phyloP scores from a whole-genome alignment of 1,284 basidiomycete genomes.

The Mycena sp. region DNA sequence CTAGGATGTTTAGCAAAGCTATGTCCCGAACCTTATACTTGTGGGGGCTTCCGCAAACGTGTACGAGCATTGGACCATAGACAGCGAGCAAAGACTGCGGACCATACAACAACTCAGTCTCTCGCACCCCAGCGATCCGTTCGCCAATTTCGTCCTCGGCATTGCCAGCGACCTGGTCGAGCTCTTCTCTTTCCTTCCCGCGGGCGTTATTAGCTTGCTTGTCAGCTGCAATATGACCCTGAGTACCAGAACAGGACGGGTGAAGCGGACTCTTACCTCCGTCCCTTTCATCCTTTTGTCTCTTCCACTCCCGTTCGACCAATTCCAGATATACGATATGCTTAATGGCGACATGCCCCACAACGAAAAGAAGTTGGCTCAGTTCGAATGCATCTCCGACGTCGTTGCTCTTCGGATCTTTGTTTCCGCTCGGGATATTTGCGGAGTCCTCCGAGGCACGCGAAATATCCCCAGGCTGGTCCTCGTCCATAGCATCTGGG shows the following conservation, averaged over 20 bases:
- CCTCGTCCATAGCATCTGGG: slow-evolving; percentile 64
- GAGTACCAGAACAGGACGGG: slow-evolving; percentile 11
- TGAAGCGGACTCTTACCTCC: slow-evolving; percentile 61
- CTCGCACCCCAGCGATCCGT: slow-evolving; percentile 83
- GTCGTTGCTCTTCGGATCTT: slow-evolving; percentile 54
- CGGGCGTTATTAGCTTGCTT: slow-evolving; percentile 55
- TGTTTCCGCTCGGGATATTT: slow-evolving; percentile 32
- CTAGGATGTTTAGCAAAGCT: background rate
- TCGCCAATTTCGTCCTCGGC: slow-evolving; percentile 99
- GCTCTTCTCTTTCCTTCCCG: slow-evolving; percentile 84
- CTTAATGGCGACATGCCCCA: slow-evolving; percentile 97
- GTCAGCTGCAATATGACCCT: slow-evolving; percentile 53
- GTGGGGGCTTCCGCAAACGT: slow-evolving; percentile 90
- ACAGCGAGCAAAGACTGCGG: slow-evolving; percentile 84
- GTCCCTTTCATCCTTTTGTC: slow-evolving; percentile 91
- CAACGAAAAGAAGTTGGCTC: slow-evolving; percentile 92
- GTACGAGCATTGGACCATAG: slow-evolving; percentile 91
- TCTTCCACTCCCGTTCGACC: slow-evolving; percentile 97
- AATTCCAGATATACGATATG: slow-evolving; percentile 97
- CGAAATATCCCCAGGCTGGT: slow-evolving; percentile 39
- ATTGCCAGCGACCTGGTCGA: slow-evolving; percentile 97
- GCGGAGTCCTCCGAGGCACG: slow-evolving; percentile 30
- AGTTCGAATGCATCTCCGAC: slow-evolving; percentile 86
- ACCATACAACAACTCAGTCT: slow-evolving; percentile 90
- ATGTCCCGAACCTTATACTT: slow-evolving; percentile 77